Base-by-base conservation (phyloP, 2,329 filamentous ascomycete species). In the Grosmannia serpens region DNA sequence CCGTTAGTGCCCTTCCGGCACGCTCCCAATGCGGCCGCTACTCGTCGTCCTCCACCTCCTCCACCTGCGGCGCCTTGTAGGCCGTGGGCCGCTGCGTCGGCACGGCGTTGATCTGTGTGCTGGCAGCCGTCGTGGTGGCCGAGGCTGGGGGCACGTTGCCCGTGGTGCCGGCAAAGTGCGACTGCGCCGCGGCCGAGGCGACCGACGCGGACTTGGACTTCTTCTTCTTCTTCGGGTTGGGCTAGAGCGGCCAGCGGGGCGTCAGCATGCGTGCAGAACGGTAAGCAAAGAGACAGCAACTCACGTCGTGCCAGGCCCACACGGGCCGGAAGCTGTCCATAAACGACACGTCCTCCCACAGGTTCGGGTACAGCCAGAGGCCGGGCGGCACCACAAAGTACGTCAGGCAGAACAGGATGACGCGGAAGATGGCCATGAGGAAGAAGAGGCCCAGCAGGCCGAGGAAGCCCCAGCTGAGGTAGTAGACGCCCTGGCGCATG, bases 261-360 rank as follows among this genome's bases (percentile, higher is more conserved):
- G 50, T 67, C 41, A 59, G 60, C 10, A 49, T 26, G 1, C 27
- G 20, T 51, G 8, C 26, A n/a, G 26, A n/a, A 33, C 20, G 9
- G 9, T 20, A 54, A 33, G 24, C 22, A 20, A 27, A 22, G 10
- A 33, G n/a, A 15, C 2, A 17, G 27, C n/a, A n/a, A 73, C 82
- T 72, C 70, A 95, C 90, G 83, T 96, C 91, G 72, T 99, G 94
- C 94, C 94, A 99, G 61, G 90, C 94, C 92, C 94, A 99, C 7
- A 96, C 75, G 24, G 94, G 94, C 69, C 87, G 87, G 81, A 99
- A 99, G 68, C 89, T 95, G 70, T 99, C 94, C 73, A 99, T 87
- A 75, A 99, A 97, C 9, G 92, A 95, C 31, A 99, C 94, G 70
- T 99, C 94, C 71, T 99, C 94, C 77, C 96, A 99, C 24, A 99